Conservation (phyloP, 2,329 filamentous ascomycete species). For the Clarireedia homoeocarpa region DNA sequence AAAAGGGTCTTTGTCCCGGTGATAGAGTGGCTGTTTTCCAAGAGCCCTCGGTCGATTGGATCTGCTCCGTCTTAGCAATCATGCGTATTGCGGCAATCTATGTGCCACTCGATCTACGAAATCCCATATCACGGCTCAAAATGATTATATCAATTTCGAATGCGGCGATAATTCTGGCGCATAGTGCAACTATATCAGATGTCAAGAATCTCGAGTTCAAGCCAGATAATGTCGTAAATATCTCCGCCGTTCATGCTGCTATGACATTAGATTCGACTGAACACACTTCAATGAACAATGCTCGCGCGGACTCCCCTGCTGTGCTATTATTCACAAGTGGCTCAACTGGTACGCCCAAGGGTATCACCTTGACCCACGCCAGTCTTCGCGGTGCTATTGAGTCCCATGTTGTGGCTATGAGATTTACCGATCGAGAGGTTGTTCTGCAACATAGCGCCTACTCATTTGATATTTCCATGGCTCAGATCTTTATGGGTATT, state of each 20-base stretch:
- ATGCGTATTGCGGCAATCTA: constrained; percentile 28
- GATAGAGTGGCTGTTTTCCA: too few species aligned
- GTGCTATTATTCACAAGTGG: constrained; percentile 62
- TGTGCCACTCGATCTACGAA: constrained; percentile 29
- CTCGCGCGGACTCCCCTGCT: not conserved
- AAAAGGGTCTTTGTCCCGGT: too few species aligned
- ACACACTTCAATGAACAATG: not conserved
- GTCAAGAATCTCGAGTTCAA: constrained; percentile 23
- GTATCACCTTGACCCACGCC: constrained; percentile 29
- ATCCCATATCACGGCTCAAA: constrained; percentile 19
- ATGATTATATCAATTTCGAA: too few species aligned
- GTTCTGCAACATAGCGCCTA: constrained; percentile 18
- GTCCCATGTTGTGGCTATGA: constrained; percentile 3
- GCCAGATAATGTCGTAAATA: not conserved
- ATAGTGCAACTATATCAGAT: not conserved
- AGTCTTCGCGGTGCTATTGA: constrained; percentile 21
- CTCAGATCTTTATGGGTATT: constrained; percentile 16
- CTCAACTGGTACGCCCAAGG: constrained; percentile 33
- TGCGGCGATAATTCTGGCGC: too few species aligned
- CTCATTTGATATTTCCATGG: constrained; percentile 17
- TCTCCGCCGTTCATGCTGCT: not conserved
- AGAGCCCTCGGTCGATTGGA: constrained; percentile 17
- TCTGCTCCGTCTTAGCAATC: constrained; percentile 30
- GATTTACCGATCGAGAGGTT: constrained; percentile 6
- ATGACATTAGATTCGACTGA: not conserved